Evolutionary conservation across 2,329 filamentous ascomycete genomes (phyloP).

Genomic region (Fusarium bactridioides): DNA sequence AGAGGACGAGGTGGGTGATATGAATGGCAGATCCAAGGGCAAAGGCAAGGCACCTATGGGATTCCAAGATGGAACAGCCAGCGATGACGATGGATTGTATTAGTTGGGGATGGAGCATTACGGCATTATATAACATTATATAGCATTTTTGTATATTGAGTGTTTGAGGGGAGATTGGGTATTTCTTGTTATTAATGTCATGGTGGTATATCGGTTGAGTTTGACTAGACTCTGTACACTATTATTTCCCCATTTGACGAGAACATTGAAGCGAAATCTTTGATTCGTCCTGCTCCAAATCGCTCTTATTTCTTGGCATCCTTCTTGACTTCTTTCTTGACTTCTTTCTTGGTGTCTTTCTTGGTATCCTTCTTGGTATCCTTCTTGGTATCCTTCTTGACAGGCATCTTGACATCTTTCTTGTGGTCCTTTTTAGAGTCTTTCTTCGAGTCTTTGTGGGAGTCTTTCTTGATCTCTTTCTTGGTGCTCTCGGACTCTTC

Average conservation of each 20-base stretch:
- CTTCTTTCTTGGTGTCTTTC: neutral
- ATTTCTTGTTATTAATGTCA: slow-evolving; percentile 29
- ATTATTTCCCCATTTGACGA: slow-evolving; percentile 1
- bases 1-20: slow-evolving; percentile 45
- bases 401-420: neutral
- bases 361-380: neutral
- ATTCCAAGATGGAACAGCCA: slow-evolving; percentile 62
- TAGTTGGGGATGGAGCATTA: slow-evolving; percentile 39
- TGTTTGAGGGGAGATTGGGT: slow-evolving; percentile 11
- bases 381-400: neutral
- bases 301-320: slow-evolving; percentile 14
- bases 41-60: slow-evolving; percentile 64
- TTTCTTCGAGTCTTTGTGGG: slow-evolving; percentile 6
- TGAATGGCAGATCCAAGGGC: slow-evolving; percentile 54
- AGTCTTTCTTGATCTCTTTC: neutral
- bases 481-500: neutral
- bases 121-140: slow-evolving; percentile 11
- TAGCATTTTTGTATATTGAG: slow-evolving; percentile 19
- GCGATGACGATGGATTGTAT: slow-evolving; percentile 66
- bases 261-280: slow-evolving; percentile 1
- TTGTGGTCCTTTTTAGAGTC: slow-evolving; percentile 9
- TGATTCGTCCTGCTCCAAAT: slow-evolving; percentile 15
- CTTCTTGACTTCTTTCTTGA: slow-evolving; percentile 7
- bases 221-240: slow-evolving; percentile 22
- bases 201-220: slow-evolving; percentile 27